Evolutionary conservation across 2,329 filamentous ascomycete species (phyloP).

Genomic region (Orbilia javanica): DNA sequence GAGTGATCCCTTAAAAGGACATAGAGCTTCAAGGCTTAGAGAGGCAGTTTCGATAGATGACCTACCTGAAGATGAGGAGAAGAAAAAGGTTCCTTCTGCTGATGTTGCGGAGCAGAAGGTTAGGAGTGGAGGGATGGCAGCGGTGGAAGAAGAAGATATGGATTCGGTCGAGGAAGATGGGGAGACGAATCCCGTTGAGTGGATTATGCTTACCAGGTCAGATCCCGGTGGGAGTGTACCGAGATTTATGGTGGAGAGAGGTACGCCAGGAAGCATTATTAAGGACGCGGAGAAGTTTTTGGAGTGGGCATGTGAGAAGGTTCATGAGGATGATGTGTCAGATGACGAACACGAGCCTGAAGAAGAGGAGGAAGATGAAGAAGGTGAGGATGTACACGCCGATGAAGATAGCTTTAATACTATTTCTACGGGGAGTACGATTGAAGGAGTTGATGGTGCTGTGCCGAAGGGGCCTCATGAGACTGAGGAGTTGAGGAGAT

Average conservation of each 20-base stretch:
- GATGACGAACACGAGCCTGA: slow-evolving; percentile 57
- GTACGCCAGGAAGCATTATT: slow-evolving; percentile 83
- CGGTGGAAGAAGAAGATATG: slow-evolving; percentile 64
- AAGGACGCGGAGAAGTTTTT: slow-evolving; percentile 84
- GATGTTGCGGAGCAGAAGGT: slow-evolving; percentile 56
- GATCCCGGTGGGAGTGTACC: slow-evolving; percentile 91
- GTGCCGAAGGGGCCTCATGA: slow-evolving; percentile 1
- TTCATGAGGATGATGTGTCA: slow-evolving; percentile 64
- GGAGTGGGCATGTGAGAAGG: slow-evolving; percentile 76
- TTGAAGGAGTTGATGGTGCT: slow-evolving; percentile 63
- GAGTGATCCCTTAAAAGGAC: slow-evolving; percentile 6
- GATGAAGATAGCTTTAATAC: slow-evolving; percentile 48
- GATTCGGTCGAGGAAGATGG: slow-evolving; percentile 62
- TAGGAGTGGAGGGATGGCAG: slow-evolving; percentile 58
- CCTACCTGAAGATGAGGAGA: slow-evolving; percentile 29
- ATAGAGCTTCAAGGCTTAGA: slow-evolving; percentile 24
- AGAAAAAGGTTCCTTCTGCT: neutral
- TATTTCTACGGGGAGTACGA: slow-evolving; percentile 22
- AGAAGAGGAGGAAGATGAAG: slow-evolving; percentile 36
- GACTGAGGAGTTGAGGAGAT: slow-evolving; percentile 42
- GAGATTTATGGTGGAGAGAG: slow-evolving; percentile 89
- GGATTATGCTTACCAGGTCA: slow-evolving; percentile 91
- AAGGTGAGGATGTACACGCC: slow-evolving; percentile 22
- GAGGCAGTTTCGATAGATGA: slow-evolving; percentile 48
- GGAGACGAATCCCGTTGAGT: slow-evolving; percentile 79